Conservation (phyloP, 2,329 filamentous ascomycete genomes). For the Fusarium armeniacum region DNA sequence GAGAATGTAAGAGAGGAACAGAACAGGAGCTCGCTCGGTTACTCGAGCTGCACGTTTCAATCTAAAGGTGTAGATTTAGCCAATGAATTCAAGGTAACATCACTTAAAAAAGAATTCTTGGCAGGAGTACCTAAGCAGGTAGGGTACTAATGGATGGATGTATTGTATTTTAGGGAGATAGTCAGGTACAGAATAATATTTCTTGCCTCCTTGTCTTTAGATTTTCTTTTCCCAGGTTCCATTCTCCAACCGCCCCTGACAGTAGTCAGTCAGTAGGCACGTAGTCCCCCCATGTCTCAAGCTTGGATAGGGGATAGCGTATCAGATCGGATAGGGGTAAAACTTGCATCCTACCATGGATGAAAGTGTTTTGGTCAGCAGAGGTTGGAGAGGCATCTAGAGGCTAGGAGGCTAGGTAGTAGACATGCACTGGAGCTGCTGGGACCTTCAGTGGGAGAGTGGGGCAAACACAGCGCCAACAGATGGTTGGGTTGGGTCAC, state of each 20-base stretch:
- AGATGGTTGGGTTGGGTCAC: slow-evolving; percentile 15
- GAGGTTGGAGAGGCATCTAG: neutral
- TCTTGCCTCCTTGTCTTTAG: slow-evolving; percentile 13
- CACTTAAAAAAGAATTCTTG: slow-evolving; percentile 19
- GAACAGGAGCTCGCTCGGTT: neutral
- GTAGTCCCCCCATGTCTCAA: slow-evolving; percentile 30
- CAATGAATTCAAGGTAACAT: slow-evolving; percentile 17
- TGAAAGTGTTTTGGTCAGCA: slow-evolving; percentile 39
- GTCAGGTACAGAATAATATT: slow-evolving; percentile 23
- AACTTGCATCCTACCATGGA: slow-evolving; percentile 12
- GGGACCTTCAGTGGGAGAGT: slow-evolving; percentile 18
- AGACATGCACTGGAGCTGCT: slow-evolving; percentile 1
- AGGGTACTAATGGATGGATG: neutral
- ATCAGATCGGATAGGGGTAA: slow-evolving; percentile 46
- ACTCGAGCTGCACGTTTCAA: slow-evolving; percentile 37
- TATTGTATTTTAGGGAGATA: neutral
- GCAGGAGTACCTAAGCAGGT: slow-evolving; percentile 3
- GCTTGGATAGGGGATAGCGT: slow-evolving; percentile 44
- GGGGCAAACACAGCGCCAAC: slow-evolving; percentile 29
- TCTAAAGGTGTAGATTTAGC: slow-evolving; percentile 32
- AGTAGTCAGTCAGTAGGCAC: slow-evolving; percentile 9
- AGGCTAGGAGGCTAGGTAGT: neutral
- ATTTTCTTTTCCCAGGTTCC: slow-evolving; percentile 21
- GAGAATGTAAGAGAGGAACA: slow-evolving; percentile 22
- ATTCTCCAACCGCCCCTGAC: slow-evolving; percentile 40